These are phyloP conservation scores for Xylariales sp. DNA, from an alignment of 2,329 filamentous ascomycete species.

Conservation along the genomic window DNA sequence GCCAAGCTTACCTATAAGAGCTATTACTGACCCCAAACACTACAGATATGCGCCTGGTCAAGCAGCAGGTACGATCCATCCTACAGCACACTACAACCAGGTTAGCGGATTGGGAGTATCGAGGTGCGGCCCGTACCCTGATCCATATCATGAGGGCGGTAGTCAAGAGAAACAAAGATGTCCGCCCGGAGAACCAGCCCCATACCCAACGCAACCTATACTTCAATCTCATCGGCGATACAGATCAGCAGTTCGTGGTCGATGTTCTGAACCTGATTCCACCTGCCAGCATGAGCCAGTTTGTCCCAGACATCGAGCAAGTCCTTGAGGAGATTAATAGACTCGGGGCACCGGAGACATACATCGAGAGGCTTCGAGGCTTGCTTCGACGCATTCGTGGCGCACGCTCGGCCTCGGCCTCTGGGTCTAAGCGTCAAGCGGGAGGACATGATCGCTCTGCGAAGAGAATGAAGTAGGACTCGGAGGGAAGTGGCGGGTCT, in stretches of 20 bases:
- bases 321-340: conserved; percentile 25
- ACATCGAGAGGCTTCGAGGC: conserved; percentile 23
- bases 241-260: conserved; percentile 40
- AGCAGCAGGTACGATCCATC: conserved; percentile 37
- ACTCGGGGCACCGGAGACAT: conserved; percentile 22
- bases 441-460: conserved; percentile 16
- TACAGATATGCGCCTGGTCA: conserved; percentile 38
- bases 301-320: conserved; percentile 25
- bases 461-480: conserved; percentile 20
- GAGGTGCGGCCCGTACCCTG: conserved; percentile 42
- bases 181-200: conserved; percentile 22
- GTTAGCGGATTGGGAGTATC: conserved; percentile 32
- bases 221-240: conserved; percentile 40
- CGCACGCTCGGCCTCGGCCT: conserved; percentile 7
- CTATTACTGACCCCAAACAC: too few relatives aligned
- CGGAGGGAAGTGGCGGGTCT: neutral
- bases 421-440: conserved; percentile 19
- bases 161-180: conserved; percentile 34
- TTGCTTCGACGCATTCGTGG: conserved; percentile 25
- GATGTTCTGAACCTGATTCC: conserved; percentile 31
- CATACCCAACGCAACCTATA: conserved; percentile 42
- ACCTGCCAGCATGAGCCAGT: conserved; percentile 14
- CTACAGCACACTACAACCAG: conserved; percentile 35
- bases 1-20: too few relatives aligned
- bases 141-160: conserved; percentile 44